Base-by-base conservation (phyloP, 2,329 filamentous ascomycete species). In the Aaosphaeria pasadenensis region DNA sequence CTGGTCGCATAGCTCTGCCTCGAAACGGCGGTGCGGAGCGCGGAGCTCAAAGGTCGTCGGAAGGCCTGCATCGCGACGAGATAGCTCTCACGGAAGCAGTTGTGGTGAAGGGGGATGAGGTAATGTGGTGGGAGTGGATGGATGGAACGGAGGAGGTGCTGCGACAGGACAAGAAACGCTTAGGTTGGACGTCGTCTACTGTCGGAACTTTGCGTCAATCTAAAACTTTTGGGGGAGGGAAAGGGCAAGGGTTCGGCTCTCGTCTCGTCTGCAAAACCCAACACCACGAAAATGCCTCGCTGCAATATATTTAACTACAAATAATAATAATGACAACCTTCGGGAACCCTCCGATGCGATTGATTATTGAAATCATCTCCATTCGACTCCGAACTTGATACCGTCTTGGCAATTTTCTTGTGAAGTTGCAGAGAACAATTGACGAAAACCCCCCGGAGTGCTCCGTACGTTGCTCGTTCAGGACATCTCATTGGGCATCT, bases 21-120 rank as follows among this genome's bases (percentile, higher is more conserved):
- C 68, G 86, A 81, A 75, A 84, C 78, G 79, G 82, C 75, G 76
- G 82, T 77, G 60, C 80, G 82, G 78, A 86, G 75, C 76, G 79
- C 85, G 77, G 81, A 85, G 78, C 80, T 81, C 75, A 83, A 75
- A 58, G 84, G 84, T 81, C 87, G 85, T 70, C 87, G 80, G 75
- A 95, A 77, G 68, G 89, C 87, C 83, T 95, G 90, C 91, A 96
- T 96, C 66, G 70, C 84, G 76, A 63, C 60, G 52, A 52, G 49
- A 43, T 39, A 45, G 52, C 45, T 51, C 63, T 53, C 63, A 64
- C 64, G 59, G 57, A 56, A 44, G 50, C 30, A 43, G 41, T 9
- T 49, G 30, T 43, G 43, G 46, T 11, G n/a, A 28, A 33, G 43
- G 38, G 43, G 42, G 40, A 50, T 49, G 49, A 40, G 38, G 49